These are phyloP conservation scores for Boeremia lycopersici DNA, from an alignment of 2,329 filamentous ascomycete genomes.

Conservation along the genomic window DNA sequence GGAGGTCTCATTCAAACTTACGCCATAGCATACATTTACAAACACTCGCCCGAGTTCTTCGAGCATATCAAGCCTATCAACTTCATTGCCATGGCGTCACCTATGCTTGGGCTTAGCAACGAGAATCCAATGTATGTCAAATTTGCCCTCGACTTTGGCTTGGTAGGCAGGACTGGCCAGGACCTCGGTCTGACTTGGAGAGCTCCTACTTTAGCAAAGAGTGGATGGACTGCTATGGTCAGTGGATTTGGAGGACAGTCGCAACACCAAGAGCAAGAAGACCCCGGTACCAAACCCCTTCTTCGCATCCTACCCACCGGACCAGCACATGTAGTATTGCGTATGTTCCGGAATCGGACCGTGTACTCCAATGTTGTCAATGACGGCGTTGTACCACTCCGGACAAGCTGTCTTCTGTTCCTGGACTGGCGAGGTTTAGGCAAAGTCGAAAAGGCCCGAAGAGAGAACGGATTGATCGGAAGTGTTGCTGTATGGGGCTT, in stretches of 20 bases:
- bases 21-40: conserved; percentile 94
- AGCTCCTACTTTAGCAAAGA: conserved; percentile 81
- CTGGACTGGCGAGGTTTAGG: conserved; percentile 95
- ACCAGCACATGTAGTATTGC: conserved; percentile 83
- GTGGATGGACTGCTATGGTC: conserved; percentile 87
- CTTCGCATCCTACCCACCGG: conserved; percentile 88
- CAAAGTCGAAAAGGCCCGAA: conserved; percentile 88
- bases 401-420: conserved; percentile 95
- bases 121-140: conserved; percentile 98
- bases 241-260: conserved; percentile 73
- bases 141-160: conserved; percentile 92
- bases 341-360: conserved; percentile 87
- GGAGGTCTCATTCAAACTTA: conserved; percentile 92
- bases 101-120: conserved; percentile 90
- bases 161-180: conserved; percentile 94
- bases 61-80: conserved; percentile 84
- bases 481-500: conserved; percentile 94
- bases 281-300: conserved; percentile 86
- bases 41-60: conserved; percentile 92
- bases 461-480: conserved; percentile 90
- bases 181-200: conserved; percentile 95
- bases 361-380: conserved; percentile 98
- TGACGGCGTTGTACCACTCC: conserved; percentile 91
- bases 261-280: conserved; percentile 60
- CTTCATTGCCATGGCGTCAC: conserved; percentile 86